phyloP scores from a whole-genome alignment of 805 yeast species.

The Saccharomycopsis fibuligera region DNA sequence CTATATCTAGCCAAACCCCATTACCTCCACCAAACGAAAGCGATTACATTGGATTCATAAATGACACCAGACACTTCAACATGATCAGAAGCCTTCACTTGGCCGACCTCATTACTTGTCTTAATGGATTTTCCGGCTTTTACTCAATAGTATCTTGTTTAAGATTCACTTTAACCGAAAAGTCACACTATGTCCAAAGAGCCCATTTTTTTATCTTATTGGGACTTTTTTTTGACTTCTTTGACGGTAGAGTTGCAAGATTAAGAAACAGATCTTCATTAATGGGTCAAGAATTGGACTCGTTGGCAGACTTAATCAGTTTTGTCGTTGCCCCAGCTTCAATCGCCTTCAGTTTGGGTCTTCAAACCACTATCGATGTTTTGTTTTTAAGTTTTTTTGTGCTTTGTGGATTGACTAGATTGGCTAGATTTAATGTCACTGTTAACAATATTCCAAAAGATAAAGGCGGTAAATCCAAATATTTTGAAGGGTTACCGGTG shows the following conservation, averaged over 20 bases:
- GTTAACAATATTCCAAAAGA: constrained; percentile 92
- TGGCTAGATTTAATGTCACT: constrained; percentile 93
- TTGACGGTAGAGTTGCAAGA: constrained; percentile 95
- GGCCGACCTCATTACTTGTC: constrained; percentile 93
- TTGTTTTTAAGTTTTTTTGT: constrained; percentile 76
- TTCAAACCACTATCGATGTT: constrained; percentile 77
- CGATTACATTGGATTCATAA: constrained; percentile 73
- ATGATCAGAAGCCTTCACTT: constrained; percentile 82
- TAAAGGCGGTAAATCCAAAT: constrained; percentile 75
- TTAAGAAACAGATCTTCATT: constrained; percentile 84
- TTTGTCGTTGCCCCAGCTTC: constrained; percentile 96
- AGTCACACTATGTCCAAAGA: constrained; percentile 67
- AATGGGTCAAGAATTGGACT: constrained; percentile 97
- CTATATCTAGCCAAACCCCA: constrained; percentile 29
- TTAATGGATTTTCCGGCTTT: constrained; percentile 92
- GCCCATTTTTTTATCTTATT: constrained; percentile 86
- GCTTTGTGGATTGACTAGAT: constrained; percentile 85
- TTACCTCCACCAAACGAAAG: constrained; percentile 71
- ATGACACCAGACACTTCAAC: constrained; percentile 80
- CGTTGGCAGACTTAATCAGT: constrained; percentile 89
- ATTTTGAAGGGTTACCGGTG: constrained; percentile 94
- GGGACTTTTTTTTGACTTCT: constrained; percentile 92
- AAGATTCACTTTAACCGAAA: constrained; percentile 67
- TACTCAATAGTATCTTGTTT: constrained; percentile 83
- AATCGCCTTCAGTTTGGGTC: constrained; percentile 86